Base-by-base conservation (phyloP, 768 basidiomycete species). In the Podaxis sp. region DNA sequence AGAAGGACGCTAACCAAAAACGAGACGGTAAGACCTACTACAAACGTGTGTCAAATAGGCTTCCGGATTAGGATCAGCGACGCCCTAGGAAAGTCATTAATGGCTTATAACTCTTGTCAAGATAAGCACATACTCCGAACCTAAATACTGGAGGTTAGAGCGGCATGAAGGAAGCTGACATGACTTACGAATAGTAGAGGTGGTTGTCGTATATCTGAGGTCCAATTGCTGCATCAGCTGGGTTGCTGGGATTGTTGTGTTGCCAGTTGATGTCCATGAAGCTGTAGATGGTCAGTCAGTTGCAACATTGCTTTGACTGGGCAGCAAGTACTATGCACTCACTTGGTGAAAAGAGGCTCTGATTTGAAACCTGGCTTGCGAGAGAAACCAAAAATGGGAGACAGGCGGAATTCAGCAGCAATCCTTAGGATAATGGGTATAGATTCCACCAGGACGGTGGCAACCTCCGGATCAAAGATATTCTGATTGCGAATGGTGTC, bases 221-320 rank as follows among this genome's bases (percentile, higher is more conserved):
- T 1, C 92, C 92, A 48, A 82, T 80, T 4, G 81, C 80, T 26
- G 87, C 90, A 55, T 85, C 78, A 6, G 87, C 85, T 13, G 92
- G 92, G 69, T 93, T 93, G 4, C 88, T 12, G 17, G 85, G 88
- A 72, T 84, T 80, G 68, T 87, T 80, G 70, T 78, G 73, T 68
- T 93, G 92, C 92, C 92, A 93, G 63, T 84, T 85, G 52, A 89
- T 69, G 66, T 93, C 90, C 90, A 92, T 92, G 71, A 92, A 92
- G 66, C 90, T 93, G 12, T 24, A 51, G 26, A 19, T 19, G 0
- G 6, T 11, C 12, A 24, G 26, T 28, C 49, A 26, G 13, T 51
- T 51, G 15, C 2, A 2, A 19, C 12, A 2, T 9, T 26, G 22
- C 19, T 26, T 11, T 12, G 13, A 28, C 24, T 11, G 3, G 3